phyloP scores from a whole-genome alignment of 129 eudicot species.

The Lonicera japonica region DNA sequence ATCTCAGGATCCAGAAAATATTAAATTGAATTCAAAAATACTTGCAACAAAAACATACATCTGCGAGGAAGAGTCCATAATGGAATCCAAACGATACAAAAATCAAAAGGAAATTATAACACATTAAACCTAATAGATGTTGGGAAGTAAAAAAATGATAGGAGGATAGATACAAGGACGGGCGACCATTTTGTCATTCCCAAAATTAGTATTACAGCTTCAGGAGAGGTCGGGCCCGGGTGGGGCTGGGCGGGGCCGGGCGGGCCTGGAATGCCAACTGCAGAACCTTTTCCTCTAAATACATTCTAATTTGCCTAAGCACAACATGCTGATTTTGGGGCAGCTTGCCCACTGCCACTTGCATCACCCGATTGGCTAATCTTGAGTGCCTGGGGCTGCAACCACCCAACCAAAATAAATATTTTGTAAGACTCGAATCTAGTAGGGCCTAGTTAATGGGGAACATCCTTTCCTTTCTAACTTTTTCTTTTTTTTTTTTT shows the following conservation, averaged over 20 bases:
- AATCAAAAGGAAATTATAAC: too few species aligned
- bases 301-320: slow-evolving; percentile 6
- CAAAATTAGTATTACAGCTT: not conserved
- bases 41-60: too few species aligned
- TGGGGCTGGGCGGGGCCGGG: not conserved
- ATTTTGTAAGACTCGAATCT: too few species aligned
- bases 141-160: not conserved
- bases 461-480: too few species aligned
- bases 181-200: slow-evolving; percentile 2
- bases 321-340: slow-evolving; percentile 26
- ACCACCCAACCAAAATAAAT: not conserved
- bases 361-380: slow-evolving; percentile 15
- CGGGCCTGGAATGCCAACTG: not conserved
- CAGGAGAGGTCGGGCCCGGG: not conserved
- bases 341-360: slow-evolving; percentile 2
- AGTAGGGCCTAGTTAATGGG: too few species aligned
- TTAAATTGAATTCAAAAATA: too few species aligned
- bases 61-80: too few species aligned
- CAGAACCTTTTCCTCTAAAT: not conserved
- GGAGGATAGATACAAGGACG: not conserved
- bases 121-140: too few species aligned
- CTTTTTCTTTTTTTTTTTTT: too few species aligned
- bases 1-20: too few species aligned
- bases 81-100: too few species aligned
- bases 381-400: slow-evolving; percentile 26